Evolutionary conservation across 352 stramenopile genomes (phyloP), one percentile per base, ranked within the genome.

Genomic region (Globisporangium abappressorium): DNA sequence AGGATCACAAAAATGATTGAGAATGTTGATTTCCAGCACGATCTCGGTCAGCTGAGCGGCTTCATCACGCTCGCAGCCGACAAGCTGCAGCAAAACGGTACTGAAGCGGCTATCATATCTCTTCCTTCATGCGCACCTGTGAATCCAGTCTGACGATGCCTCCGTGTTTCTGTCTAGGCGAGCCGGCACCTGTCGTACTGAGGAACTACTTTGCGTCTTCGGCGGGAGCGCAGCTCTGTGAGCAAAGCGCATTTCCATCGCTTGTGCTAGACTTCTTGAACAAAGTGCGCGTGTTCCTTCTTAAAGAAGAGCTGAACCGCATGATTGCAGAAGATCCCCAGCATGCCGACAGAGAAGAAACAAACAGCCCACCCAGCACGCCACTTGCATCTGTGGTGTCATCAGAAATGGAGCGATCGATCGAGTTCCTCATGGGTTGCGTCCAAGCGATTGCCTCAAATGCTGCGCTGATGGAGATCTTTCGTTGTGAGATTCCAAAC

Each of bases 401-500:
- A 24, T 38, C 38, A 4, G 73, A 79, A 14, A 57, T 91, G 34
- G 57, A 88, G 53, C 62, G 70, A 12, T 63, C 72, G 20, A 70
- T 92, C 18, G 56, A 74, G 43, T 80, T 90, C 5, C 66, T 94
- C 26, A 90, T 92, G 81, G 75, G 66, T 0, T 92, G 84, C 64
- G 69, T 93, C 1, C 62, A 89, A 55, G 81, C 80, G 5, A 79
- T 94, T 30, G 70, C 76, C 18, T 79, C 77, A 5, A 85, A 87
- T 41, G 49, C 65, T 8, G 57, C 62, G 0, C 68, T 94, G 14
- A 86, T 92, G 68, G 80, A 92, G 26, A 79, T 68, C 4, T 91
- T 87, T 65, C 77, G 84, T 5, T 94, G 86, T 51, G 86, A 94
- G 54, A 33, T 94, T 1, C 78, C 82, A 3, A 92, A 89, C 24